These are phyloP conservation scores for Lyophyllum atratum DNA, from an alignment of 768 basidiomycete genomes.

Conservation along the genomic window DNA sequence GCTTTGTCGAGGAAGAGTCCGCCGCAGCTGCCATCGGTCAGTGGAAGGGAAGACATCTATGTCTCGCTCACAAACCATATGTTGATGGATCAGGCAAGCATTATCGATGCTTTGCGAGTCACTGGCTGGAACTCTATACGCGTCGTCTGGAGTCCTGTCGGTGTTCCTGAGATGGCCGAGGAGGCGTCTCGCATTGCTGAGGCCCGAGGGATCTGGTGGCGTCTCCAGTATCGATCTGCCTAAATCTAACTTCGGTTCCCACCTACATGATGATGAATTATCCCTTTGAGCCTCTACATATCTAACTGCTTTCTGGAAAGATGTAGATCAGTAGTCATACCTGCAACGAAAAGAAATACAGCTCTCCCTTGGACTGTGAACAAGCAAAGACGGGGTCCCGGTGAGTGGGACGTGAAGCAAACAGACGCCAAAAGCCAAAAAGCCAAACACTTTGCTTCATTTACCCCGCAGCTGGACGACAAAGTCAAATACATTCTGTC, in stretches of 20 bases:
- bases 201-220: neutral
- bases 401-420: no score
- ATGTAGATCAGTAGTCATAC: no score
- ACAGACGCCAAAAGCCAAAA: neutral
- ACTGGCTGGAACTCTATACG: conserved; percentile 8
- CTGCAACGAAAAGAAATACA: no score
- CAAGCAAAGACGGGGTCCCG: no score
- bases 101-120: conserved; percentile 2
- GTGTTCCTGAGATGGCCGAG: neutral
- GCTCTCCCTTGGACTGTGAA: no score
- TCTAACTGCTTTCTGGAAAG: no score
- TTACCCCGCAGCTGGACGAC: neutral
- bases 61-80: neutral
- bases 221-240: no score
- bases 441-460: neutral
- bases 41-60: neutral
- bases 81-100: neutral
- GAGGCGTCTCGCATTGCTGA: neutral
- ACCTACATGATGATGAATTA: no score
- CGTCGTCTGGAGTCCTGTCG: neutral
- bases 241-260: no score
- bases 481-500: neutral
- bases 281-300: no score
- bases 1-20: neutral
- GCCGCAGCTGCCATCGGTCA: neutral